A percentile compares a stretch with the other conserved stretches of the same genome.
Evolutionary conservation across 768 basidiomycete genomes (phyloP).

Genomic region (Obba rivulosa): DNA sequence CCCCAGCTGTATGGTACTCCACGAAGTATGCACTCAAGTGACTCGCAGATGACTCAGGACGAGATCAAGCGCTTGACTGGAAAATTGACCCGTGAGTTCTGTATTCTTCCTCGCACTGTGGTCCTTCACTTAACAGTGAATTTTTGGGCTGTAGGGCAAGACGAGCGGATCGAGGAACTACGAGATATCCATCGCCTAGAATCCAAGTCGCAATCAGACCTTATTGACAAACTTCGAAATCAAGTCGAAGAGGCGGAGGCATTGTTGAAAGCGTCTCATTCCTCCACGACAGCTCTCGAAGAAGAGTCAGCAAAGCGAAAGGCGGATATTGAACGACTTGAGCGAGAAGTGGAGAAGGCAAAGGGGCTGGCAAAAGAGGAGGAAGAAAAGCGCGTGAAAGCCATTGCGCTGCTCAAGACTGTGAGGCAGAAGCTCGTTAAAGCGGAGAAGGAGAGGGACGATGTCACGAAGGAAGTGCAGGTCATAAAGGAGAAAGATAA

Average conservation of each 20-base stretch:
- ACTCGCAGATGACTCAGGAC: conserved; percentile 55
- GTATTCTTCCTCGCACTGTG: too few relatives aligned
- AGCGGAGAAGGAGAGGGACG: conserved; percentile 90
- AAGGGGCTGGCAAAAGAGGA: conserved; percentile 78
- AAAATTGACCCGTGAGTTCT: conserved; percentile 62
- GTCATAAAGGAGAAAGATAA: conserved; percentile 48
- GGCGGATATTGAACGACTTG: conserved; percentile 53
- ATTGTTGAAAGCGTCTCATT: conserved; percentile 55
- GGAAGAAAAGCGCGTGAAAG: conserved; percentile 95
- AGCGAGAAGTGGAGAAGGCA: conserved; percentile 55
- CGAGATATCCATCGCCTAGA: conserved; percentile 81
- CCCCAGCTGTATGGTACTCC: background rate
- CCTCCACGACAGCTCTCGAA: conserved; percentile 41
- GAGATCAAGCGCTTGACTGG: conserved; percentile 73
- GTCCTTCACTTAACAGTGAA: background rate
- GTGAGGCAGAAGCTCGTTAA: conserved; percentile 97
- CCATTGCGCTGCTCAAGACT: conserved; percentile 87
- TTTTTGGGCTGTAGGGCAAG: conserved; percentile 55
- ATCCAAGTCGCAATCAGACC: conserved; percentile 68
- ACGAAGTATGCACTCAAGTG: background rate
- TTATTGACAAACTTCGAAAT: conserved; percentile 62
- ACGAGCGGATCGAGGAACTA: conserved; percentile 77
- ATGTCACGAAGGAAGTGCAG: conserved; percentile 54
- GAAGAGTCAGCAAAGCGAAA: conserved; percentile 45
- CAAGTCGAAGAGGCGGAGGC: conserved; percentile 71